Evolutionary conservation across 1,139 yeast species (phyloP), one percentile per base, ranked within the genome.

Genomic region (Meyerozyma athensensis): DNA sequence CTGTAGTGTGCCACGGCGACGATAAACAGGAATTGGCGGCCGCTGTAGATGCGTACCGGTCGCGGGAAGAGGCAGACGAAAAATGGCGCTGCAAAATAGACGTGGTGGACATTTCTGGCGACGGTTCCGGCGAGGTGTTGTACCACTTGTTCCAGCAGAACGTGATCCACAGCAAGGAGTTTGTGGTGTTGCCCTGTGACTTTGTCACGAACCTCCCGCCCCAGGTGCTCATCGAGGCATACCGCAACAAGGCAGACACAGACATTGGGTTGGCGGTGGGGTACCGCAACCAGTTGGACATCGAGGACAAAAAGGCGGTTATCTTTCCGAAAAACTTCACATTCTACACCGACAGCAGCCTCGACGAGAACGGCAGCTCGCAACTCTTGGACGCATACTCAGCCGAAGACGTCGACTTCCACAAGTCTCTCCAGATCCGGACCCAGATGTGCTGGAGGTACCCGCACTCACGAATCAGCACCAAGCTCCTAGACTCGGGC

Each of bases 131-230:
- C n/a, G 80, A 74, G 39, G 65, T 81, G 28, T 56, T 89, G 26
- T 49, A 55, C 39, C 67, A 71, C 21, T 66, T 76, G 38, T 60
- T 80, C 49, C 39, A 52, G 61, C 41, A 56, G 66, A 39, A 49
- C 61, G 41, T 56, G 68, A 36, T 77, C 43, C 52, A n/a, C 48
- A 44, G 33, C 44, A 53, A 38, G 50, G 44, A 86, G 54, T 82
- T 87, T 53, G 86, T 89, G 16, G 60, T 92, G 30, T 63, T 94
- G 43, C 97, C 98, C 4, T 90, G 97, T 64, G 98, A 94, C 59
- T 85, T 92, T 52, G 70, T 92, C 36, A 87, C 97, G 4, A 90
- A 90, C 57, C 68, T 90, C 31, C 96, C 96, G 4, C 96, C 98
- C 4, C 92, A 85, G 51, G 83, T 83, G 17, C 68, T 94, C 32